These are phyloP conservation scores for Cladorrhinum samala DNA, from an alignment of 495 filamentous ascomycete species.

Conservation along the genomic window DNA sequence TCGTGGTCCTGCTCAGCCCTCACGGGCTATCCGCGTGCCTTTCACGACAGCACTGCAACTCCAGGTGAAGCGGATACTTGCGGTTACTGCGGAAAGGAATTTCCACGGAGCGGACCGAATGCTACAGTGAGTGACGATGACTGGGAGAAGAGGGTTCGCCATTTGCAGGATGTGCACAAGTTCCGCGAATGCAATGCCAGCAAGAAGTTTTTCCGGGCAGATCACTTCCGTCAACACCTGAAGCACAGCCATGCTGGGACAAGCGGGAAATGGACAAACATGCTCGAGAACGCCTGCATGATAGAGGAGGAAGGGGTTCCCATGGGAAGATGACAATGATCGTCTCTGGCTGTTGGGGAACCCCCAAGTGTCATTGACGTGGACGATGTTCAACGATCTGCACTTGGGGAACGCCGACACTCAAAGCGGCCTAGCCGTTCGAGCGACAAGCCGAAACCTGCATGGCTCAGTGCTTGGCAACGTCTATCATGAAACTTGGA, in stretches of 20 bases:
- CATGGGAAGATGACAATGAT: conserved; percentile 10
- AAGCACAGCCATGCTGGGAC: conserved; percentile 97
- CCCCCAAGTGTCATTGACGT: too few species aligned
- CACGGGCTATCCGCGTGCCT: conserved; percentile 69
- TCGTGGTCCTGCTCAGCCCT: conserved; percentile 96
- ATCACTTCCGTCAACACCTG: conserved; percentile 96
- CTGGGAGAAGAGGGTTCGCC: conserved; percentile 79
- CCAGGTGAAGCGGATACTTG: conserved; percentile 68
- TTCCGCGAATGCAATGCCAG: conserved; percentile 97
- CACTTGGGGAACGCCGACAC: too few species aligned
- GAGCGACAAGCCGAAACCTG: too few species aligned
- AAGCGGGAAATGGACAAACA: conserved; percentile 98
- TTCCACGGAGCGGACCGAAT: conserved; percentile 54
- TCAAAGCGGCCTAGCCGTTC: too few species aligned
- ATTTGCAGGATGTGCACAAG: conserved; percentile 87
- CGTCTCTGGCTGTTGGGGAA: too few species aligned
- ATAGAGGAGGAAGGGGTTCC: conserved; percentile 63
- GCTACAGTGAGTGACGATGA: conserved; percentile 47
- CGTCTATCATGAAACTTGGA: too few species aligned
- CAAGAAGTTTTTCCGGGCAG: conserved; percentile 97
- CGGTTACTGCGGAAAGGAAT: conserved; percentile 95
- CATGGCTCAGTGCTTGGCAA: too few species aligned
- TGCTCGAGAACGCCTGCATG: conserved; percentile 95
- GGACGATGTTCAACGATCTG: too few species aligned
- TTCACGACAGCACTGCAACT: conserved; percentile 65